Percentiles rank a stretch among this genome's conserved stretches.
Evolutionary conservation across 2,329 filamentous ascomycete genomes (phyloP).

Genomic region (Seiridium cupressi): DNA sequence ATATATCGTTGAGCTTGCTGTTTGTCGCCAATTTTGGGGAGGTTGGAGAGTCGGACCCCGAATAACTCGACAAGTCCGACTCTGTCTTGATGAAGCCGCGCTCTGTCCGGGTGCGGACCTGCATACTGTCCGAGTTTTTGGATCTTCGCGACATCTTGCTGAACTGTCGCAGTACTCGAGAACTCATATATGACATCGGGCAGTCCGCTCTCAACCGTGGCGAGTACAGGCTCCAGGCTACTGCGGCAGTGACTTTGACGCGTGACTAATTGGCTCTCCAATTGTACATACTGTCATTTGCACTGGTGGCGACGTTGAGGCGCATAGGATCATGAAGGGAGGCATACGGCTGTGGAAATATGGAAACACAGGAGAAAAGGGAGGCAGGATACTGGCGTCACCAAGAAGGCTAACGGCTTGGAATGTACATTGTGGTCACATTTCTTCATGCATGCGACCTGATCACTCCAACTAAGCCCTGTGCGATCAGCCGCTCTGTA

Average conservation of each 20-base stretch:
- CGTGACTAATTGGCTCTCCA: too few species aligned
- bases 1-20: conserved; percentile 32
- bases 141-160: conserved; percentile 17
- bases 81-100: conserved; percentile 50
- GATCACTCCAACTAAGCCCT: not conserved
- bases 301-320: too few species aligned
- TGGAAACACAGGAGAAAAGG: too few species aligned
- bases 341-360: too few species aligned
- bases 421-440: not conserved
- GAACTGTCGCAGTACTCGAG: not conserved
- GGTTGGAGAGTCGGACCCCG: conserved; percentile 22
- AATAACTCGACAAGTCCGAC: conserved; percentile 38
- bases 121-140: conserved; percentile 37
- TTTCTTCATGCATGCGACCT: not conserved
- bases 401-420: not conserved
- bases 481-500: not conserved
- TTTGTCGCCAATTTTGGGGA: conserved; percentile 16
- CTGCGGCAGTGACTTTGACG: too few species aligned
- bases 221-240: too few species aligned
- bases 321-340: too few species aligned
- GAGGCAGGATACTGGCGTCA: too few species aligned
- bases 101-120: conserved; percentile 46
- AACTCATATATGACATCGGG: not conserved
- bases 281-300: too few species aligned
- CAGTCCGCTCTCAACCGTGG: not conserved